Evolutionary conservation across 2,329 filamentous ascomycete genomes (phyloP).

Genomic region (Madurella fahalii): DNA sequence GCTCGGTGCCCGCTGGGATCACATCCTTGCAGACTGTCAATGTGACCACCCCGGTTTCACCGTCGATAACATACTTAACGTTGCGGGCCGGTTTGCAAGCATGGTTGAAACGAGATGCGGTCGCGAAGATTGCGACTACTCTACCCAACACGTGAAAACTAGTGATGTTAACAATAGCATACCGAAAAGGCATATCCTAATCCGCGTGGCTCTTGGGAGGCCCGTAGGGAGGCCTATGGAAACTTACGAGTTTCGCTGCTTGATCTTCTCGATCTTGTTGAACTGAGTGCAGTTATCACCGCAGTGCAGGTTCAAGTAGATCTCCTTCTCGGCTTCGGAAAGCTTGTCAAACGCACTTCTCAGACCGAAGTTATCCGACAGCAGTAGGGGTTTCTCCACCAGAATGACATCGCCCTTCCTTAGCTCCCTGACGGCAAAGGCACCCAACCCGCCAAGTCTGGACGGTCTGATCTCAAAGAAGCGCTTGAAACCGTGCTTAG

Average conservation of each 20-base stretch:
- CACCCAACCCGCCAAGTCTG: slow-evolving; percentile 42
- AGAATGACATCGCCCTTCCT: slow-evolving; percentile 39
- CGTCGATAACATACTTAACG: slow-evolving; percentile 42
- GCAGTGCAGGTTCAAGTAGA: slow-evolving; percentile 38
- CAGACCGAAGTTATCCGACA: slow-evolving; percentile 29
- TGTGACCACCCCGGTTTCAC: slow-evolving; percentile 33
- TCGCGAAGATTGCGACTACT: slow-evolving; percentile 42
- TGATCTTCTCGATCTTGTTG: slow-evolving; percentile 36
- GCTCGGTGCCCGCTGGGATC: slow-evolving; percentile 43
- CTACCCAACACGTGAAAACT: slow-evolving; percentile 24
- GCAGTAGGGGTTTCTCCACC: slow-evolving; percentile 42
- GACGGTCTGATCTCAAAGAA: slow-evolving; percentile 41
- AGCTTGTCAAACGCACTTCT: slow-evolving; percentile 37
- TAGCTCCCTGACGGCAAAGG: slow-evolving; percentile 42
- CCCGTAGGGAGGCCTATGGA: too few relatives aligned
- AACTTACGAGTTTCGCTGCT: slow-evolving; percentile 47
- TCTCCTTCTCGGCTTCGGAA: slow-evolving; percentile 26
- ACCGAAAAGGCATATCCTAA: neutral
- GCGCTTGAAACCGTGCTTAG: slow-evolving; percentile 23
- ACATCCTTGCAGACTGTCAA: slow-evolving; percentile 36
- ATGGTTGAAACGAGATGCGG: slow-evolving; percentile 57
- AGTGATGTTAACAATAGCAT: slow-evolving; percentile 3
- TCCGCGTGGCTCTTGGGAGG: too few relatives aligned
- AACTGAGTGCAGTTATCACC: slow-evolving; percentile 29
- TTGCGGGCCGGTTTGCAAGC: slow-evolving; percentile 44